Evolutionary conservation across 805 yeast genomes (phyloP), one percentile per base, ranked within the genome.

Genomic region (Zygotorulaspora danielsina): DNA sequence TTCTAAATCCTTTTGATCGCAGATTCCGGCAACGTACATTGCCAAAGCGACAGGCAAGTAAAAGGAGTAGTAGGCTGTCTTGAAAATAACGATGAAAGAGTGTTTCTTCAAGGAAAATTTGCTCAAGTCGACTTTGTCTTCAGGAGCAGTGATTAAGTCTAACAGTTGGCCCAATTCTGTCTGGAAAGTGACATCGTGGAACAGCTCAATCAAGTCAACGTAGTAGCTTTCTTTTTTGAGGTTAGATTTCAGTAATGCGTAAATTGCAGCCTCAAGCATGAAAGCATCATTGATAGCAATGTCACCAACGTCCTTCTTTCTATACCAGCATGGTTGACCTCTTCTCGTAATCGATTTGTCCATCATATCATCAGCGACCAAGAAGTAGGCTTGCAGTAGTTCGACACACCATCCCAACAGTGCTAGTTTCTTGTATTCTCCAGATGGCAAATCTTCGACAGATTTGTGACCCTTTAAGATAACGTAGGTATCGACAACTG

Each of bases 341-440:
- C 98, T 82, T 74, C 98, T 84, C 29, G 98, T 93, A 64, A 86
- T 83, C 22, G 96, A 84, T 52, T 79, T 78, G 65, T 93, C 98
- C 98, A 93, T 93, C 79, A 93, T 93, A 63, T 93, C 98, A 64
- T 93, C 98, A 21, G 97, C 94, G 41, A 93, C 97, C 56, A 93
- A 74, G 73, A 93, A 93, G 64, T 86, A 93, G 2, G 97, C 97
- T 69, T 90, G 98, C 53, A 90, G 72, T 50, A 93, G 73, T 69
- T 93, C 98, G 52, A 93, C 79, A 53, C 87, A 74, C 98, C 98
- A 93, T 16, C 98, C 98, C 50, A 93, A 73, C 35, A 89, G 70
- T 7, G 97, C 93, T 26, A 86, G 84, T 55, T 79, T 81, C 63
- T 78, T 78, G 70, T 88, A 90, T 59, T 87, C 93, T 21, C 70